Base-by-base conservation (phyloP, 805 yeast species). In the Saccharomycopsis malanga region DNA sequence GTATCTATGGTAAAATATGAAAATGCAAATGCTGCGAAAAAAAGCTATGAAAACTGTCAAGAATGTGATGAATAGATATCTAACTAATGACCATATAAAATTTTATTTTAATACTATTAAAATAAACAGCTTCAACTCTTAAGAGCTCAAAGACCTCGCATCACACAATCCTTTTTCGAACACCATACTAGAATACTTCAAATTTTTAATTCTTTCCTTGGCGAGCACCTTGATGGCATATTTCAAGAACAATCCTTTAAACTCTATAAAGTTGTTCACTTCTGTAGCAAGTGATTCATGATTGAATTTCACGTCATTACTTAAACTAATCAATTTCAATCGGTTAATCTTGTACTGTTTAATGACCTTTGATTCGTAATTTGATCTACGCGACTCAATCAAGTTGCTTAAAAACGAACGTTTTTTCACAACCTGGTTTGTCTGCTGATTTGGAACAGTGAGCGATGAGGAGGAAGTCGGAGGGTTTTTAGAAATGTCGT, bases 281-380 rank as follows among this genome's bases (percentile, higher is more conserved):
- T 80, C 83, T 43, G 76, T 72, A 0, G 89, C 88, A 2, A 82
- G 54, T 1, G 61, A 55, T 56, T 83, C 91, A 60, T 83, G 85
- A n/a, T 65, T 71, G 21, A 54, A 51, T 45, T 71, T 76, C 21
- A 83, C 70, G 3, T 71, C 76, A 17, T 57, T 50, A 50, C 72
- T 75, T 39, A 81, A 54, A 9, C 59, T 64, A 50, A 68, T 54
- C 36, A 82, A 59, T 35, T 65, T 66, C 27, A 62, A 59, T 41
- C 72, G 68, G 20, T 68, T 61, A n/a, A 68, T 72, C 3, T 68
- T 58, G 42, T 69, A 58, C 24, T 70, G 70, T 3, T 61, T 54
- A 4, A 70, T 48, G 4, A 77, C 50, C 32, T 71, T 66, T 18
- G 66, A 64, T 48, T 72, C 73, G 55, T 76, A 73, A 43, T 69